Evolutionary conservation across 2,329 filamentous ascomycete species (phyloP), one percentile per base, ranked within the genome.

Genomic region (Geosmithia morbida): DNA sequence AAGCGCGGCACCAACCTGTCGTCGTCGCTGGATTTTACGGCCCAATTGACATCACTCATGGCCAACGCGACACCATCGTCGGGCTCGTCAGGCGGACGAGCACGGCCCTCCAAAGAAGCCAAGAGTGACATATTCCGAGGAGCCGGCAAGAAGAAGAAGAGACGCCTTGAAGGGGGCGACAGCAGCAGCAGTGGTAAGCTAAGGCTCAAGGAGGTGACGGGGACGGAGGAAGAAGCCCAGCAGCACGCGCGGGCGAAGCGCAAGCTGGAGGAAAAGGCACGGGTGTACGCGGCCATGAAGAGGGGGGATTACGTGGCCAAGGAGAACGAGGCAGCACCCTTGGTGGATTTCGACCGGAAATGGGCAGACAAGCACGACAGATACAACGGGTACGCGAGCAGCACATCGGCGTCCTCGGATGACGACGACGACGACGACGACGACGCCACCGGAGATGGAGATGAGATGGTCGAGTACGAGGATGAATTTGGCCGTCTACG

Each of bases 341-440:
- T 94, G 22, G 83, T 98, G 2, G 90, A 98, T 66, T 98, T 98
- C 63, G 92, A 97, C 64, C 75, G 83, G 51, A 98, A 97, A 67
- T 97, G 92, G 89, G 87, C 84, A 0, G 86, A 94, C 59, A 67
- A 69, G 20, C 69, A 80, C 48, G 83, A 60, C 51, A 56, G 61
- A 20, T 59, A 61, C n/a, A 80, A 87, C 54, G 79, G 85, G 52
- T 81, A 66, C n/a, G 59, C 52, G 7, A 57, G 57, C 41, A 63
- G 59, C 22, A 17, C 22, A 18, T 37, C 33, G 6, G 6, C 33
- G 33, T 37, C 33, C 48, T 61, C 61, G 10, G 59, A 70, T 49
- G 56, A 67, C 10, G 63, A 70, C 49, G 56, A 66, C 7, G 63
- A 61, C 2, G 64, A 66, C 1, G 63, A 63, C n/a, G 60, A 61